phyloP scores from a whole-genome alignment of 2,329 filamentous ascomycete species.

The Neofusicoccum sp. region DNA sequence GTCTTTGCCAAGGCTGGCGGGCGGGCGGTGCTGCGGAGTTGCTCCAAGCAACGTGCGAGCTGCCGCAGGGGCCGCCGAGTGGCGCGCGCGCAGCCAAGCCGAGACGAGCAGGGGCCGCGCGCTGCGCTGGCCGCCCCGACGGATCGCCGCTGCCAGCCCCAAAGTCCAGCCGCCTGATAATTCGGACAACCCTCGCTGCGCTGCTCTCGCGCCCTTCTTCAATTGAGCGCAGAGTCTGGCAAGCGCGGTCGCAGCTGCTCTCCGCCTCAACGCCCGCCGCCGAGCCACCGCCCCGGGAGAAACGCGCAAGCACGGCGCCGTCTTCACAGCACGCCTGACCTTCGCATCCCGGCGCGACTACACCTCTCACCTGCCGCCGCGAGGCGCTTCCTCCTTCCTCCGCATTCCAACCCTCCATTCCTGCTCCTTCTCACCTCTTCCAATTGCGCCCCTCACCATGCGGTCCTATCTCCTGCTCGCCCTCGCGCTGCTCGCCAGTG shows the following conservation, averaged over 20 bases:
- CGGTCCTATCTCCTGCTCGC: conserved; percentile 2
- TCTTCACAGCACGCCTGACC: not conserved
- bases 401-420: not conserved
- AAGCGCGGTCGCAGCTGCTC: not conserved
- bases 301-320: not conserved
- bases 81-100: no score
- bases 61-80: not conserved
- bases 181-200: not conserved
- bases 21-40: not conserved
- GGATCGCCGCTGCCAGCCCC: conserved; percentile 7
- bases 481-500: not conserved
- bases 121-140: not conserved
- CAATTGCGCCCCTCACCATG: not conserved
- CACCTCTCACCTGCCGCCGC: no score
- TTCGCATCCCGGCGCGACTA: not conserved
- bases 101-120: not conserved
- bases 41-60: conserved; percentile 3
- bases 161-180: conserved; percentile 12
- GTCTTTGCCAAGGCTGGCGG: conserved; percentile 1
- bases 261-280: not conserved
- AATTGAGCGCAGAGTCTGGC: not conserved
- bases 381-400: not conserved
- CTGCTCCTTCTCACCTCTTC: not conserved
- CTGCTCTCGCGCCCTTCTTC: not conserved
- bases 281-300: not conserved